A percentile compares a stretch with the other conserved stretches of the same genome.
These are phyloP conservation scores for Rhododendron kiyosumense DNA, from an alignment of 148 eudicot species.

Conservation along the genomic window DNA sequence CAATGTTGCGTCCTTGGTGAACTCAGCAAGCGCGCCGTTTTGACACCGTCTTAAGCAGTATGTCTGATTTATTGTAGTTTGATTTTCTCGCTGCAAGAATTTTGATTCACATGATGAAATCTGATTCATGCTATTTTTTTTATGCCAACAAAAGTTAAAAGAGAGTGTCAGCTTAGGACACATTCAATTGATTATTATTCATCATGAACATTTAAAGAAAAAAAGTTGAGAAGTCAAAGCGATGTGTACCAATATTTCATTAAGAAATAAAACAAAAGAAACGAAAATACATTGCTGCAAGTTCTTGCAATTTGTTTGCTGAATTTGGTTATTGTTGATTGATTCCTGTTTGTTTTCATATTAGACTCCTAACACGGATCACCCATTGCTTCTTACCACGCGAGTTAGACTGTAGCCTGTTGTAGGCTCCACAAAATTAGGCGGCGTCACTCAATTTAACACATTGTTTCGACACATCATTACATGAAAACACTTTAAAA, in stretches of 20 bases:
- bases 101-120: neutral
- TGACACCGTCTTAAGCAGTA: slow-evolving; percentile 14
- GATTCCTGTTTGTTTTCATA: neutral
- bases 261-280: neutral
- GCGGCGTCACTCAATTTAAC: no score
- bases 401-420: no score
- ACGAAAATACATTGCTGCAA: neutral
- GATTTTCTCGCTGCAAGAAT: neutral
- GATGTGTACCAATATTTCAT: neutral
- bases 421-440: no score
- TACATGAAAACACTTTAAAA: neutral
- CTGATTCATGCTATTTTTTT: neutral
- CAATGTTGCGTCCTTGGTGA: slow-evolving; percentile 53
- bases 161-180: neutral
- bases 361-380: no score
- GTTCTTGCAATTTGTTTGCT: neutral
- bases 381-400: no score
- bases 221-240: neutral
- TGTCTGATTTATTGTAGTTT: neutral
- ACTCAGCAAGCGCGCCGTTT: slow-evolving; percentile 48
- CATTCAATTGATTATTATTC: neutral
- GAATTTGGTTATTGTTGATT: neutral
- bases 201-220: neutral
- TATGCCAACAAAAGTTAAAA: neutral
- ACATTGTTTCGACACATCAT: neutral